A percentile compares a stretch with the other conserved stretches of the same genome.
Conservation (phyloP, 495 filamentous ascomycete genomes). For the Elasticomyces elasticus region DNA sequence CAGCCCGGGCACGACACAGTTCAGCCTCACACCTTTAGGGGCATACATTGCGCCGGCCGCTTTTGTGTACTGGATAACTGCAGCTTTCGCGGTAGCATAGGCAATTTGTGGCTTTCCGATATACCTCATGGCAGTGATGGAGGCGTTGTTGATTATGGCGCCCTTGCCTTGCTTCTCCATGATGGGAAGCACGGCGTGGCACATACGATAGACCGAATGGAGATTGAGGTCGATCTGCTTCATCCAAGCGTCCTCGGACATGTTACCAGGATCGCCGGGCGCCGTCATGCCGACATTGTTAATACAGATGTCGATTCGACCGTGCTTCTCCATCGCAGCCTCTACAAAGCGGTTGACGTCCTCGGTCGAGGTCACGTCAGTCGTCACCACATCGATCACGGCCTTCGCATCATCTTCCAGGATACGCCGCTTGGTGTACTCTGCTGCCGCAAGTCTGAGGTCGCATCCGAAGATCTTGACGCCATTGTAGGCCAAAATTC, state of each 20-base stretch:
- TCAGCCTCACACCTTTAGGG: conserved; percentile 33
- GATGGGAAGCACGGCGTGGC: conserved; percentile 14
- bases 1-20: conserved; percentile 45
- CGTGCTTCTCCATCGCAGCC: not conserved
- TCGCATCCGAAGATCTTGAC: conserved; percentile 22
- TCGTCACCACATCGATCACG: conserved; percentile 28
- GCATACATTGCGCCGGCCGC: conserved; percentile 17
- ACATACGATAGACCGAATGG: conserved; percentile 5
- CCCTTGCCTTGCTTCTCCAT: conserved; percentile 1
- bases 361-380: conserved; percentile 8
- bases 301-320: conserved; percentile 14
- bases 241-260: conserved; percentile 2
- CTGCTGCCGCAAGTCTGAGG: conserved; percentile 12
- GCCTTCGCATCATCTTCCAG: conserved; percentile 8
- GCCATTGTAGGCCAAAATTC: conserved; percentile 13
- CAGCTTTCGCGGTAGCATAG: conserved; percentile 7
- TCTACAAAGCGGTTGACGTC: conserved; percentile 5
- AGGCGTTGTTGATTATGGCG: conserved; percentile 8
- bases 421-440: conserved; percentile 28
- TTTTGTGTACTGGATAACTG: conserved; percentile 8
- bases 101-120: conserved; percentile 16
- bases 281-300: conserved; percentile 13
- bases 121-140: conserved; percentile 8
- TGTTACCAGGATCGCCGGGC: not conserved
- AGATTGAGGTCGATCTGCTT: conserved; percentile 15